Conservation (phyloP, 1,284 basidiomycete species). For the Cryptococcus floricola region DNA sequence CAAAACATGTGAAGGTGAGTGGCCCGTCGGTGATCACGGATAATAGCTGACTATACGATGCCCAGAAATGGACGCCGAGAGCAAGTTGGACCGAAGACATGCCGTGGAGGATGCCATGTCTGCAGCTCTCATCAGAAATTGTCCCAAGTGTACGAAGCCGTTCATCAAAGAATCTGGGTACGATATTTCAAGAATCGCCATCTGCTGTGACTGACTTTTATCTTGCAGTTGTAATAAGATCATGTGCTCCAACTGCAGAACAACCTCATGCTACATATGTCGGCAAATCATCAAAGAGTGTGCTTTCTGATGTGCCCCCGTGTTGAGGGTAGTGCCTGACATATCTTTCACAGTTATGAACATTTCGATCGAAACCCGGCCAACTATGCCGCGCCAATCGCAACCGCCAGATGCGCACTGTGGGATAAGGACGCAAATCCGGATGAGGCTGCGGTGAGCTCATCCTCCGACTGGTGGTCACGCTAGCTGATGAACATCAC, state of each 20-base stretch:
- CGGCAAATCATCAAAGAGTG: constrained; percentile 56
- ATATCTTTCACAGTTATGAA: constrained; percentile 58
- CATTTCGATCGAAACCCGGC: constrained; percentile 60
- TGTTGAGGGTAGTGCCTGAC: background rate
- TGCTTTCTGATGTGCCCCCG: background rate
- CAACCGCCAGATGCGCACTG: constrained; percentile 58
- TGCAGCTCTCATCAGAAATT: constrained; percentile 73
- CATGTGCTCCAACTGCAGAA: constrained; percentile 63
- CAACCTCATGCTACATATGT: constrained; percentile 74
- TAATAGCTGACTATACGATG: background rate
- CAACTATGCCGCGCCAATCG: constrained; percentile 9
- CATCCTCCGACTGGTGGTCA: background rate
- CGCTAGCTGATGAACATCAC: background rate
- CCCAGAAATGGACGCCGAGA: constrained; percentile 64
- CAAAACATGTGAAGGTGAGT: constrained; percentile 70
- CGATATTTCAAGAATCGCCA: constrained; percentile 53
- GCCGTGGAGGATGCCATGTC: constrained; percentile 85
- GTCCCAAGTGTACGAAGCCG: constrained; percentile 55
- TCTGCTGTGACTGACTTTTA: background rate
- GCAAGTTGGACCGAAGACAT: constrained; percentile 67
- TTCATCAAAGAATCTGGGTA: constrained; percentile 53
- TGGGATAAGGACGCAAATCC: constrained; percentile 56
- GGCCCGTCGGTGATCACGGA: background rate
- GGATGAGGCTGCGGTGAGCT: constrained; percentile 57
- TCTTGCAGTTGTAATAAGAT: constrained; percentile 54